Percentiles rank a stretch among this genome's conserved stretches.
Evolutionary conservation across 345 rosid genomes (phyloP).

Genomic region (Camelina laxa): DNA sequence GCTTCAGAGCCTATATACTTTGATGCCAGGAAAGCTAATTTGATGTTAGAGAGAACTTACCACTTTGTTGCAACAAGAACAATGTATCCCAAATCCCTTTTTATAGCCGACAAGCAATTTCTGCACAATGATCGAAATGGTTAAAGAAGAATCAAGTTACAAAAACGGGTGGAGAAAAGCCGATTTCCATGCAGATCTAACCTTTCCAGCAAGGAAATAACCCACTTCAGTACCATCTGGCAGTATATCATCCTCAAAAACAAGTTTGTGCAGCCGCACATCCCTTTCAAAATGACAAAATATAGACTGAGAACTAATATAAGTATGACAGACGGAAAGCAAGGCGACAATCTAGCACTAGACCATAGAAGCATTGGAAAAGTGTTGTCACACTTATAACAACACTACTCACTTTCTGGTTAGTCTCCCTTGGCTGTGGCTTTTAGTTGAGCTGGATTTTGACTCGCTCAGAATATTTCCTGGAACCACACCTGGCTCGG

Average conservation of each 20-base stretch:
- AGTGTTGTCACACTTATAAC: conserved; percentile 3
- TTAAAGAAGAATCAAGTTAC: conserved; percentile 34
- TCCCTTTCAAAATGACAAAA: conserved; percentile 59
- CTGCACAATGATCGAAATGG: conserved; percentile 51
- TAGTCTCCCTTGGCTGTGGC: conserved; percentile 67
- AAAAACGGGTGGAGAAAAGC: neutral
- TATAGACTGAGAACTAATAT: conserved; percentile 23
- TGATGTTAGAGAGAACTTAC: conserved; percentile 46
- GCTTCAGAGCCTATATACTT: conserved; percentile 8
- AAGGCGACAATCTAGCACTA: conserved; percentile 11
- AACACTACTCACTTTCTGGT: conserved; percentile 69
- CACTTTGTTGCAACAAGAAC: conserved; percentile 82
- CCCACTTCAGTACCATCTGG: conserved; percentile 93
- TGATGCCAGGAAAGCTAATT: conserved; percentile 24
- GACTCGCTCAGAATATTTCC: conserved; percentile 44
- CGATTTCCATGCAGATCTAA: conserved; percentile 33
- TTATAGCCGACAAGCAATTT: conserved; percentile 85
- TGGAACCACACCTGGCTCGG: conserved; percentile 45
- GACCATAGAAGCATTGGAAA: conserved; percentile 5
- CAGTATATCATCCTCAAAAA: conserved; percentile 81
- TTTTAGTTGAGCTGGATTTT: conserved; percentile 49
- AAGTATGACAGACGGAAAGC: conserved; percentile 5
- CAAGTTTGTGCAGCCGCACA: conserved; percentile 80
- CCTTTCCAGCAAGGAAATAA: conserved; percentile 85
- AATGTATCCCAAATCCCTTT: conserved; percentile 78